Conservation (phyloP, 495 filamentous ascomycete genomes). For the Neurospora africana region DNA sequence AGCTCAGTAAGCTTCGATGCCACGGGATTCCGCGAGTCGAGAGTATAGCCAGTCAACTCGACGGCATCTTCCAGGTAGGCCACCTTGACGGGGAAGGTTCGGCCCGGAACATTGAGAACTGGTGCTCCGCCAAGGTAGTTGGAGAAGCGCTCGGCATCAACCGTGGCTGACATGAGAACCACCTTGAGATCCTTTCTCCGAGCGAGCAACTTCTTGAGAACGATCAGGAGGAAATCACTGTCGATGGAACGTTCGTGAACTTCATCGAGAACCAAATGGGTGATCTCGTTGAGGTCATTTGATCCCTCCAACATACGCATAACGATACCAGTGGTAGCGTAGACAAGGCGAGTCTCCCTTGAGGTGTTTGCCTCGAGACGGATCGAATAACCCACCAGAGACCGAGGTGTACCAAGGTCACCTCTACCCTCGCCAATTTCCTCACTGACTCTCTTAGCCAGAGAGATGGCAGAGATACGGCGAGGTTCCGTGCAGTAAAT, state of each 20-base stretch:
- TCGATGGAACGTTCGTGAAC: conserved; percentile 93
- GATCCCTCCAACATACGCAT: conserved; percentile 92
- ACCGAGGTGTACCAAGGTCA: conserved; percentile 71
- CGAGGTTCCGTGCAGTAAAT: conserved; percentile 95
- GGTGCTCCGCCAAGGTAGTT: conserved; percentile 76
- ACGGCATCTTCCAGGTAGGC: conserved; percentile 88
- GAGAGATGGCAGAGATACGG: conserved; percentile 87
- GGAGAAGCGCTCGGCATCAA: conserved; percentile 85
- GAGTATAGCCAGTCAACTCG: conserved; percentile 62
- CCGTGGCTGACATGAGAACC: conserved; percentile 91
- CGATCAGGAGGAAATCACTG: conserved; percentile 86
- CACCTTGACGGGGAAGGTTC: conserved; percentile 83
- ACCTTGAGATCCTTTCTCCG: conserved; percentile 64
- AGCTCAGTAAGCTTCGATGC: conserved; percentile 33
- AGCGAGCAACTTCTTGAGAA: conserved; percentile 69
- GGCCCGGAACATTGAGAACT: conserved; percentile 77
- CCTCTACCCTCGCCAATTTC: conserved; percentile 78
- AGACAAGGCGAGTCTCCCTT: conserved; percentile 70
- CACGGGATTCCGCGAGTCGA: conserved; percentile 40
- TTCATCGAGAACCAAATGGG: conserved; percentile 88
- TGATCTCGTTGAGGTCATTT: conserved; percentile 74
- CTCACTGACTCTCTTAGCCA: conserved; percentile 84
- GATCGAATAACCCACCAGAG: conserved; percentile 88
- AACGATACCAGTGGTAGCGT: conserved; percentile 82
- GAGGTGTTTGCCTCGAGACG: conserved; percentile 80